Evolutionary conservation across 257 asterid genomes (phyloP), one percentile per base, ranked within the genome.

Genomic region (Avicennia marina): DNA sequence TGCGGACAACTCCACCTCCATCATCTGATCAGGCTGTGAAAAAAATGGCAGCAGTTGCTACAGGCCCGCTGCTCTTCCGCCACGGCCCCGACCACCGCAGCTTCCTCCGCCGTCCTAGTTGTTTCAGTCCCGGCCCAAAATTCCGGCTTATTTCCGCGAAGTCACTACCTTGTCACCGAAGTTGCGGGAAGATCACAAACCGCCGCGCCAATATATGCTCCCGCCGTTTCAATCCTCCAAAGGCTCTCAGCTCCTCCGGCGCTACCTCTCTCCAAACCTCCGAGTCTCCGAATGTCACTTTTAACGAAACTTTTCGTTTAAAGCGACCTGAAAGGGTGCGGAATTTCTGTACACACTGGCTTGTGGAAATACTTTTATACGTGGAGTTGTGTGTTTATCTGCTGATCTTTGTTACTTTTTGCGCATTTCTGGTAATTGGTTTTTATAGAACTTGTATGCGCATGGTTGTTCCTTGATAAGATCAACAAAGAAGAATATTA

Each of bases 321-420:
- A 67, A 80, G 74, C 77, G 90, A 11, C 45, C 66, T 18, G 75
- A 79, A 56, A 85, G 68, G 83, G 94, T 85, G 34, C 44, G 49
- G 48, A 11, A 18, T 56, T 34, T 26, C n/a, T 20, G 41, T 24
- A 7, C 51, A 38, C 32, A 2, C 21, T 15, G 19, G 53, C 45
- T 24, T 19, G 36, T 47, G 44, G 60, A 38, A n/a, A n/a, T n/a
- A n/a, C n/a, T n/a, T n/a, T n/a, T n/a, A n/a, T 25, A 24, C 24
- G 15, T 55, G 9, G 26, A 8, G 17, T 40, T 47, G 18, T 47
- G n/a, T n/a, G 57, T 38, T 47, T 15, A 11, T 56, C 13, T 31
- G 44, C 41, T 51, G 69, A 40, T 16, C 32, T 52, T 53, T 24
- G 24, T 22, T 61, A 56, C 11, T 33, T 61, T 17, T 43, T 58